A percentile compares a stretch with the other conserved stretches of the same genome.
Evolutionary conservation across 2,329 filamentous ascomycete species (phyloP).

Genomic region (Talaromyces sp.): DNA sequence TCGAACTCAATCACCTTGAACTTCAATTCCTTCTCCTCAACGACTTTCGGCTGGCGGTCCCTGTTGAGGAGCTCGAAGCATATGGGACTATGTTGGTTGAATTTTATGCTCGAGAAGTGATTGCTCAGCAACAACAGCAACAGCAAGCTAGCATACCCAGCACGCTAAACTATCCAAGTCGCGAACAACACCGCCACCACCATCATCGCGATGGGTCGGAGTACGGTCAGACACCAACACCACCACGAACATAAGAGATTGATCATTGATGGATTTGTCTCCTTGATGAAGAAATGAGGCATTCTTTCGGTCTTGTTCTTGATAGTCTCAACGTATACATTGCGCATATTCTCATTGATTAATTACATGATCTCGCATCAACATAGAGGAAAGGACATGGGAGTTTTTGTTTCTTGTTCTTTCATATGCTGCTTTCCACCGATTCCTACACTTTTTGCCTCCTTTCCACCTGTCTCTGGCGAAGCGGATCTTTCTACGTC

Average conservation of each 20-base stretch:
- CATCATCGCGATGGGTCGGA: constrained; percentile 14
- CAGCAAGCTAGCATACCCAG: constrained; percentile 12
- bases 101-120: constrained; percentile 90
- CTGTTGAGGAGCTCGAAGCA: constrained; percentile 91
- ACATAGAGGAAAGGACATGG: constrained; percentile 16
- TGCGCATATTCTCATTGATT: not conserved
- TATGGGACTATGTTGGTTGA: constrained; percentile 99
- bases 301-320: not conserved
- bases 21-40: constrained; percentile 93
- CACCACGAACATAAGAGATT: constrained; percentile 10
- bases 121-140: constrained; percentile 50
- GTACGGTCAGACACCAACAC: constrained; percentile 14
- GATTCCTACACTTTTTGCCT: not conserved
- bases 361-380: constrained; percentile 1
- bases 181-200: constrained; percentile 12
- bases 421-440: not conserved
- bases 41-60: constrained; percentile 89
- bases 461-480: constrained; percentile 10
- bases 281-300: not conserved
- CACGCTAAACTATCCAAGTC: constrained; percentile 5
- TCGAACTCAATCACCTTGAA: constrained; percentile 93
- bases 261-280: constrained; percentile 1
- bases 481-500: constrained; percentile 6
- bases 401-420: constrained; percentile 8
- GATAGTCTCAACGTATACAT: not conserved